Evolutionary conservation across 2,329 filamentous ascomycete species (phyloP), one percentile per base, ranked within the genome.

Genomic region (Fusarium sp.): DNA sequence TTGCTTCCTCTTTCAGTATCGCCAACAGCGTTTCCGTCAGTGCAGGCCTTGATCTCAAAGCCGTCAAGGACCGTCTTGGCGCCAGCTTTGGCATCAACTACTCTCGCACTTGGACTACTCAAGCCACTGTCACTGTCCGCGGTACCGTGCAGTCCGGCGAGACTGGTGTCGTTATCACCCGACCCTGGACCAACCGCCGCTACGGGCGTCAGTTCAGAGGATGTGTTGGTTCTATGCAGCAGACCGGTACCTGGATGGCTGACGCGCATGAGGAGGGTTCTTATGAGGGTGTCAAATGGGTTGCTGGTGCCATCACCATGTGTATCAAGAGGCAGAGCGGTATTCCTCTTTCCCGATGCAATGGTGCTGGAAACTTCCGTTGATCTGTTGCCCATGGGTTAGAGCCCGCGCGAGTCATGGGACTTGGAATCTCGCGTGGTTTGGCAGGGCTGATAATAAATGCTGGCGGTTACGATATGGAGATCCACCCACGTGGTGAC

Each of bases 221-320:
- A 7, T 72, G 68, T 2, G n/a, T 72, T 31, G 64, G 69, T 1
- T 54, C 46, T 5, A 39, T 53, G 31, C 36, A 4, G 9, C n/a
- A 72, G 46, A 46, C 41, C 13, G 64, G 68, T 20, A 65, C 69
- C 3, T 72, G 39, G 31, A 49, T 46, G 22, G 69, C 69, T 35
- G 68, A 72, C 20, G 20, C 58, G 0, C 57, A 50, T 5, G 52
- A 57, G 7, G 58, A 72, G 38, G 62, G 62, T 14, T 47, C 54
- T 11, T 72, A 68, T 31, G 55, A 62, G 12, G 69, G 68, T 2
- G 45, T 72, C 5, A 54, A 13, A 4, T 72, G 69, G 68, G 64
- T 72, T 17, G 14, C 27, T 33, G 69, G 64, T 36, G 68, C 58
- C 12, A 69, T 72, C 4, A 57, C 58, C 1, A 42, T 72, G 22